phyloP scores from a whole-genome alignment of 2,329 filamentous ascomycete genomes.

The Nigrospora sphaerica region DNA sequence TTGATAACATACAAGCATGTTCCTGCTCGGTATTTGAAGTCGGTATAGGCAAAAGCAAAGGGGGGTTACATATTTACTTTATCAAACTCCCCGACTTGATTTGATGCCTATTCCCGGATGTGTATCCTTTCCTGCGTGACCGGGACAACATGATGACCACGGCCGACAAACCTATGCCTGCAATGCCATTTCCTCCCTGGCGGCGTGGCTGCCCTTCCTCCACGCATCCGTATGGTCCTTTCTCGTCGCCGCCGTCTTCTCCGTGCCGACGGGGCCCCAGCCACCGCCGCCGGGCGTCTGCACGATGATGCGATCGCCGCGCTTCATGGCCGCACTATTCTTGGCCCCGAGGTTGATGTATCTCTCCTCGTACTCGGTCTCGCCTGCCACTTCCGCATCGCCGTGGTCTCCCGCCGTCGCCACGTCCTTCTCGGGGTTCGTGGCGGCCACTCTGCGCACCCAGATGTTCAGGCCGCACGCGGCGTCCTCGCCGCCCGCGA shows the following conservation, averaged over 20 bases:
- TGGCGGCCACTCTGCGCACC: constrained; percentile 64
- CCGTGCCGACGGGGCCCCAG: constrained; percentile 58
- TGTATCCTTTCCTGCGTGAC: too few relatives aligned
- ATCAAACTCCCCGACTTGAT: too few relatives aligned
- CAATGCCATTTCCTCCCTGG: constrained; percentile 50
- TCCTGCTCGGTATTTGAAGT: too few relatives aligned
- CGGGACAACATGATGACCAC: too few relatives aligned
- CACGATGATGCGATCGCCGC: constrained; percentile 72
- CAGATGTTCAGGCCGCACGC: constrained; percentile 79
- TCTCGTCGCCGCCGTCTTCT: constrained; percentile 40
- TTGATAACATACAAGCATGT: too few relatives aligned
- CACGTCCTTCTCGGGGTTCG: constrained; percentile 37
- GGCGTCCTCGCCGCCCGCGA: constrained; percentile 76
- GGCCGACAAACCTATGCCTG: constrained; percentile 29
- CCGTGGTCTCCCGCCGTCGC: constrained; percentile 10
- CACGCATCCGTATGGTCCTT: constrained; percentile 49
- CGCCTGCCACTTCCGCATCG: constrained; percentile 18
- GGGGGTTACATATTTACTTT: too few relatives aligned
- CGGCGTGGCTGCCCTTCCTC: constrained; percentile 50
- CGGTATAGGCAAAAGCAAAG: too few relatives aligned
- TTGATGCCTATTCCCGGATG: too few relatives aligned
- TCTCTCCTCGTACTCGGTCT: constrained; percentile 47
- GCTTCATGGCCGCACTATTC: constrained; percentile 70
- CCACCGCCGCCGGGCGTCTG: constrained; percentile 74
- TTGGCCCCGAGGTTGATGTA: constrained; percentile 70